Conservation (phyloP, 108 stramenopile genomes). For the Cyclotella sp. region DNA sequence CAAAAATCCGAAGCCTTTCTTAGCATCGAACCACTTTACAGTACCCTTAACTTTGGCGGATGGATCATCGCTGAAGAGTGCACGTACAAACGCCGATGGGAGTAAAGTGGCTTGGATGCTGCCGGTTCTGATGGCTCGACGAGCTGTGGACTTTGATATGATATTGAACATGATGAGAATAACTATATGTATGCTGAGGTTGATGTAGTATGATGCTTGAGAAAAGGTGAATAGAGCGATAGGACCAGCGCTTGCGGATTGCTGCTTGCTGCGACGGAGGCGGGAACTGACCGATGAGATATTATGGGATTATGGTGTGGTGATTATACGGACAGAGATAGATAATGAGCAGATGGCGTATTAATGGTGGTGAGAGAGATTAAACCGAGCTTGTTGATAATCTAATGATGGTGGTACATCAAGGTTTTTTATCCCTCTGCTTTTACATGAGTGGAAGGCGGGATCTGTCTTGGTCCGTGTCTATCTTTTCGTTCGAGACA, state of each 20-base stretch:
- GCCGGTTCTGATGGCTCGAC: neutral
- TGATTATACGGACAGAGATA: no score
- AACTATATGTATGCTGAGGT: neutral
- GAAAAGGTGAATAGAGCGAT: neutral
- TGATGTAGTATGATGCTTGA: neutral
- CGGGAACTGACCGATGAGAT: no score
- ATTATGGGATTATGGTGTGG: neutral
- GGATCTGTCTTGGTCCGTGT: no score
- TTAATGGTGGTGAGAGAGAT: no score
- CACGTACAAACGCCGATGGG: slow-evolving; percentile 5
- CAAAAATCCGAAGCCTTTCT: slow-evolving; percentile 91
- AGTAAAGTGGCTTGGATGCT: neutral
- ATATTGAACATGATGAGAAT: slow-evolving; percentile 9
- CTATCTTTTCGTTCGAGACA: no score
- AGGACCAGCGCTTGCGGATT: neutral
- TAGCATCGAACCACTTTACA: slow-evolving; percentile 85
- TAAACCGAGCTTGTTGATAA: no score
- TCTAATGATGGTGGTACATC: no score
- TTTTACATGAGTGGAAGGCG: no score
- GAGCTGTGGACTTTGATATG: slow-evolving; percentile 5
- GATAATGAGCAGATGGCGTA: no score
- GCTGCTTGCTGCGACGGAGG: no score
- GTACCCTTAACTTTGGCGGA: slow-evolving; percentile 54
- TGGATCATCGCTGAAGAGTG: slow-evolving; percentile 11
- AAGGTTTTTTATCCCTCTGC: no score